Conservation (phyloP, 306 rosid genomes). For the Hippophae gyantsensis region DNA sequence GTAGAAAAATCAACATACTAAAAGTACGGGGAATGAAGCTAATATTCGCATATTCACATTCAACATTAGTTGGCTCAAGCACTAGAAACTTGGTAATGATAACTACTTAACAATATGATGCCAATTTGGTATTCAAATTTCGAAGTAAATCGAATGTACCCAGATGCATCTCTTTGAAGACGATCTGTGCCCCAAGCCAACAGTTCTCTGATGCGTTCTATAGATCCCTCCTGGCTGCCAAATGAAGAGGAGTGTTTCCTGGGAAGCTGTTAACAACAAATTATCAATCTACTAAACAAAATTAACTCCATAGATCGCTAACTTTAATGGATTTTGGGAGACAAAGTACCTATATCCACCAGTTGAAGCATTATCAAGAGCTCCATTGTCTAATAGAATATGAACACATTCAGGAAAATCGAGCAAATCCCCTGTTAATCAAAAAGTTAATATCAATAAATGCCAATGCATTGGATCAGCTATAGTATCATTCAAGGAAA, state of each 20-base stretch:
- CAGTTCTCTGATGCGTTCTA: slow-evolving; percentile 73
- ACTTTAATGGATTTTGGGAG: not conserved
- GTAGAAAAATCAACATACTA: no score
- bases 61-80: no score
- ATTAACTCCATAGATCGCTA: slow-evolving; percentile 4
- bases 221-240: slow-evolving; percentile 96
- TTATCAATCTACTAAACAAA: slow-evolving; percentile 19
- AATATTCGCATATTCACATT: no score
- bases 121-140: not conserved
- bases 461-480: not conserved
- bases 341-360: slow-evolving; percentile 70
- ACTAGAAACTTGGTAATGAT: not conserved
- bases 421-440: slow-evolving; percentile 65
- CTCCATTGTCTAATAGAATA: slow-evolving; percentile 70
- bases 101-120: not conserved
- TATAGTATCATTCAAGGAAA: slow-evolving; percentile 2
- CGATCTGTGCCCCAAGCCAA: slow-evolving; percentile 99
- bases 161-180: slow-evolving; percentile 77
- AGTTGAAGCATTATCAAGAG: slow-evolving; percentile 80
- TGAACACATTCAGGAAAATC: slow-evolving; percentile 82
- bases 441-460: slow-evolving; percentile 11
- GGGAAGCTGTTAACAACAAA: slow-evolving; percentile 53
- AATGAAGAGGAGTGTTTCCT: slow-evolving; percentile 92
- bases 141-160: slow-evolving; percentile 37
- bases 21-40: not conserved